Evolutionary conservation across 164 flowering plant species (phyloP).

Genomic region (Tinospora cordifolia): DNA sequence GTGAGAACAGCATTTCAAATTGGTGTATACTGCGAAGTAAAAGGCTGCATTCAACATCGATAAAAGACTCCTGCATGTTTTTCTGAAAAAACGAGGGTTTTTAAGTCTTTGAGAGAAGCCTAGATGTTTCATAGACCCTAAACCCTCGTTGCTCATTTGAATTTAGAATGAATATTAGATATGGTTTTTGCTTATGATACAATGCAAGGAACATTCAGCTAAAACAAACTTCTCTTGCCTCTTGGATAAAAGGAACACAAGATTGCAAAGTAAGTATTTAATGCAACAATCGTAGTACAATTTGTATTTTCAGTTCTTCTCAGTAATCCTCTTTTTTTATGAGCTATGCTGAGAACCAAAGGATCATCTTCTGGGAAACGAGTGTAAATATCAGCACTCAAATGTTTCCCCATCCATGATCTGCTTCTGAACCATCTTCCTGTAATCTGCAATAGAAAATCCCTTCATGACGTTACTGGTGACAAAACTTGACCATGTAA

Average conservation of each 20-base stretch:
- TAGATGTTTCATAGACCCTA: not conserved
- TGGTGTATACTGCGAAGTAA: too few relatives aligned
- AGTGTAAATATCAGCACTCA: slow-evolving; percentile 30
- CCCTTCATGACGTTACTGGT: not conserved
- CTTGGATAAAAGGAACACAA: not conserved
- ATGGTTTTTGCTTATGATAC: not conserved
- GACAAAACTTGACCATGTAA: not conserved
- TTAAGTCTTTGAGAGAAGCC: not conserved
- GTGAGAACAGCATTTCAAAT: too few relatives aligned
- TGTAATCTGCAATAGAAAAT: slow-evolving; percentile 39
- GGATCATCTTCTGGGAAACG: not conserved
- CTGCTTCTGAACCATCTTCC: slow-evolving; percentile 52
- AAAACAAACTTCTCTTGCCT: not conserved
- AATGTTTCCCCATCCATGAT: slow-evolving; percentile 37
- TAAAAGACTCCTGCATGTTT: too few relatives aligned
- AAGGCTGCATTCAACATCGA: too few relatives aligned
- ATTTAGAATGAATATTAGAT: too few relatives aligned
- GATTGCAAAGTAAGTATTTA: slow-evolving; percentile 1
- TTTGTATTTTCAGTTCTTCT: not conserved
- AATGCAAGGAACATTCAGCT: not conserved
- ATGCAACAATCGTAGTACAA: slow-evolving; percentile 6
- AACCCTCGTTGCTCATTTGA: too few relatives aligned
- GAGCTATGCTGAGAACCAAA: not conserved
- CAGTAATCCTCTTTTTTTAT: not conserved
- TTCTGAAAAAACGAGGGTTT: too few relatives aligned